These are phyloP conservation scores for Bondarzewia mesenterica DNA, from an alignment of 1,284 basidiomycete genomes.

Conservation along the genomic window DNA sequence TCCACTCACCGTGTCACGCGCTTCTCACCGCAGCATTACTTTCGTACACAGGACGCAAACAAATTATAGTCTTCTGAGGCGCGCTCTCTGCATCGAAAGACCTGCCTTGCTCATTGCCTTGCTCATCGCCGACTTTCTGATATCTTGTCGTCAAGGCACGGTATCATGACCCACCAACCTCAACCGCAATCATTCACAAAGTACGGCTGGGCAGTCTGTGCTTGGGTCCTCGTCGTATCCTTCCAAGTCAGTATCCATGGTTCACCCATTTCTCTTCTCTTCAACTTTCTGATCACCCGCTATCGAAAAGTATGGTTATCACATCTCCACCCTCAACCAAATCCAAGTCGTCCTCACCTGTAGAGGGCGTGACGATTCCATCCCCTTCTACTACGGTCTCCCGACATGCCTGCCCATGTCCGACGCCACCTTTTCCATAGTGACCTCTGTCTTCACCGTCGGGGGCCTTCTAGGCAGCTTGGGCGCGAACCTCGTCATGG, in stretches of 20 bases:
- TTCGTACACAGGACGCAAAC: too few species aligned
- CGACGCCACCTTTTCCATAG: conserved; percentile 65
- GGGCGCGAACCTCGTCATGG: conserved; percentile 62
- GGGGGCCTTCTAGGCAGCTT: conserved; percentile 81
- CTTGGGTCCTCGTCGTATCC: conserved; percentile 55
- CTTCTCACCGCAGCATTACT: too few species aligned
- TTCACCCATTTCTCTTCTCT: not conserved
- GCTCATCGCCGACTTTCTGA: too few species aligned
- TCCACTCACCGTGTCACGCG: too few species aligned
- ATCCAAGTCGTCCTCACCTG: conserved; percentile 77
- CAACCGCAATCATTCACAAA: conserved; percentile 31
- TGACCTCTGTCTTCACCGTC: conserved; percentile 83
- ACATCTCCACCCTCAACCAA: conserved; percentile 84
- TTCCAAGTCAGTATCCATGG: conserved; percentile 48
- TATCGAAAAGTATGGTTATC: conserved; percentile 58
- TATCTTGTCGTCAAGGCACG: too few species aligned
- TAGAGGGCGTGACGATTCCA: conserved; percentile 14
- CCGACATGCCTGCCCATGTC: conserved; percentile 74
- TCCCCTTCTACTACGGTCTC: conserved; percentile 24
- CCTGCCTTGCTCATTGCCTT: too few species aligned
- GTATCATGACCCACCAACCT: not conserved
- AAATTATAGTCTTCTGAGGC: too few species aligned
- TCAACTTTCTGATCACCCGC: conserved; percentile 5
- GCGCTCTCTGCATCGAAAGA: too few species aligned
- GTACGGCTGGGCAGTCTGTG: conserved; percentile 53